Percentiles rank a stretch among this genome's conserved stretches.
Evolutionary conservation across 1,284 basidiomycete genomes (phyloP).

Genomic region (Leccinum huronense): DNA sequence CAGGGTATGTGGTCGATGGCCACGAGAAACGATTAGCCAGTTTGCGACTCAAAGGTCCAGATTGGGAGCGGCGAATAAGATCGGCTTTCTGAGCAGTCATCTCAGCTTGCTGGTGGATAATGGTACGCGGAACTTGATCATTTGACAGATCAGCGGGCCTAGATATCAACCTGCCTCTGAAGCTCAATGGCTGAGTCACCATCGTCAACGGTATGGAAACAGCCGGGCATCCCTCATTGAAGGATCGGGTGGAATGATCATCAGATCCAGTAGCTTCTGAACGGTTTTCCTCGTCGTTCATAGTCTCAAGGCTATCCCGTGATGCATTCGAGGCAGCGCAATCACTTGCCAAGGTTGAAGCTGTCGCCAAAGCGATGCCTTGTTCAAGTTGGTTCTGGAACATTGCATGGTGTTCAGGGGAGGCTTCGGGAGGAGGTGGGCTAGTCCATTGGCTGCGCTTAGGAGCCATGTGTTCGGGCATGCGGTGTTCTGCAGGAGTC

Average conservation of each 20-base stretch:
- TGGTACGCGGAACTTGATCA: conserved; percentile 15
- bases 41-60: conserved; percentile 40
- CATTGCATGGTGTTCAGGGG: conserved; percentile 58
- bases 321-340: conserved; percentile 50
- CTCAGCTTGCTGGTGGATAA: conserved; percentile 26
- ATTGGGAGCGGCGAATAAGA: conserved; percentile 41
- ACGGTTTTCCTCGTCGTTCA: conserved; percentile 60
- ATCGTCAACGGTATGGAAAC: conserved; percentile 17
- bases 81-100: conserved; percentile 35
- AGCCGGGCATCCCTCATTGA: conserved; percentile 44
- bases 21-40: conserved; percentile 37
- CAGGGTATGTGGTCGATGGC: conserved; percentile 35
- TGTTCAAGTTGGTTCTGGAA: conserved; percentile 67
- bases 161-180: conserved; percentile 31
- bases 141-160: conserved; percentile 13
- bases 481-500: conserved; percentile 33
- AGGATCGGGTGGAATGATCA: conserved; percentile 62
- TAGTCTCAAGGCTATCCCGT: conserved; percentile 54
- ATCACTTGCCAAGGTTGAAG: conserved; percentile 56
- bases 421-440: conserved; percentile 74
- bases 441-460: conserved; percentile 76
- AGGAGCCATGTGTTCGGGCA: conserved; percentile 75
- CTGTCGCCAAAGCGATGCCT: conserved; percentile 64
- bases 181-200: conserved; percentile 12
- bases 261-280: conserved; percentile 64